phyloP scores from a whole-genome alignment of 805 yeast species.

The Yarrowia keelungensis region DNA sequence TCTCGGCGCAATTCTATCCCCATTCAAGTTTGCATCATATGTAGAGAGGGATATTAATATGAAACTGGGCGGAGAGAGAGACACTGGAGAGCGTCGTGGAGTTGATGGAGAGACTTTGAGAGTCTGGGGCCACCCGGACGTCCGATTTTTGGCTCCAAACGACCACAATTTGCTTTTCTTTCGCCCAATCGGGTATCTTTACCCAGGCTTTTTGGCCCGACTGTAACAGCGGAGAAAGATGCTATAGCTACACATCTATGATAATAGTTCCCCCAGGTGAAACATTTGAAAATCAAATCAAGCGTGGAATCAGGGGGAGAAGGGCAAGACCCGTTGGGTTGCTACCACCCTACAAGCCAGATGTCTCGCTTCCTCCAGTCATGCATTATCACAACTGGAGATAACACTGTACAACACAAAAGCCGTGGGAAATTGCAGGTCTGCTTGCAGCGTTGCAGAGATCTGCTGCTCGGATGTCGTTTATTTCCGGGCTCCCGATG shows the following conservation, averaged over 20 bases:
- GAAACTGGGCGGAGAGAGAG: not conserved
- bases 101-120: not conserved
- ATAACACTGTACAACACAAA: no score
- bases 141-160: no score
- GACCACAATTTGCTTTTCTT: not conserved
- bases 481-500: not conserved
- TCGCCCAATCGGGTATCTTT: not conserved
- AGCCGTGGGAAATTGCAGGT: no score
- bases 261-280: not conserved
- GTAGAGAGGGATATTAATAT: not conserved
- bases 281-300: not conserved
- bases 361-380: no score
- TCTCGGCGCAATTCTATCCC: constrained; percentile 1
- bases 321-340: not conserved
- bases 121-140: not conserved
- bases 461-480: constrained; percentile 1
- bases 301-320: not conserved
- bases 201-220: not conserved
- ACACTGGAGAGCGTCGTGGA: not conserved
- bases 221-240: no score
- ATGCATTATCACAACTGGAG: no score
- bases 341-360: not conserved
- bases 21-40: not conserved
- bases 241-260: no score
- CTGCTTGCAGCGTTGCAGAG: not conserved